A percentile compares a stretch with the other conserved stretches of the same genome.
Evolutionary conservation across 2,329 filamentous ascomycete species (phyloP).

Genomic region (Colletotrichum eleusines): DNA sequence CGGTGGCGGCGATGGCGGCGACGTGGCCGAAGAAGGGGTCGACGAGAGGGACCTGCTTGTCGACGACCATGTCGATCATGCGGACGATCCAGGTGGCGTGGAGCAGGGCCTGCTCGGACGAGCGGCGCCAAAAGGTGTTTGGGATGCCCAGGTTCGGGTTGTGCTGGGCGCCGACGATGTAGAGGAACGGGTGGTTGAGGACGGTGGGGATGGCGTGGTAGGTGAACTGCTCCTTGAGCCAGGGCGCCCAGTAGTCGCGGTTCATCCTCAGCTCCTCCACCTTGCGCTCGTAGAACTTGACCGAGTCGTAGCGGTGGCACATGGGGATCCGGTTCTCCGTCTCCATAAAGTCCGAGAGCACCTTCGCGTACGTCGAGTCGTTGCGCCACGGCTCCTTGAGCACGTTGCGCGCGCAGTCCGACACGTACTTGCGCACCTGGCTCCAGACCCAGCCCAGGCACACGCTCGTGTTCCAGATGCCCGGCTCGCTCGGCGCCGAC

Average conservation of each 20-base stretch:
- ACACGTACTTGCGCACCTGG: slow-evolving; percentile 59
- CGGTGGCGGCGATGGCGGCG: slow-evolving; percentile 64
- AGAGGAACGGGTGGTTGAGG: slow-evolving; percentile 66
- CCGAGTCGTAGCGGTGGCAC: slow-evolving; percentile 65
- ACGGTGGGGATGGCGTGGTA: slow-evolving; percentile 65
- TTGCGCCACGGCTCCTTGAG: slow-evolving; percentile 64
- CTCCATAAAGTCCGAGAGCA: slow-evolving; percentile 64
- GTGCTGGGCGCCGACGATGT: slow-evolving; percentile 64
- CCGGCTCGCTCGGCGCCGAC: slow-evolving; percentile 54
- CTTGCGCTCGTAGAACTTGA: slow-evolving; percentile 64
- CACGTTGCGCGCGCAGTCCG: slow-evolving; percentile 60
- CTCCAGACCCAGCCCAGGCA: slow-evolving; percentile 66
- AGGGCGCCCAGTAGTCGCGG: slow-evolving; percentile 63
- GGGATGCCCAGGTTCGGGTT: slow-evolving; percentile 64
- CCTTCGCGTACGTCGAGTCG: slow-evolving; percentile 64
- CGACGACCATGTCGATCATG: slow-evolving; percentile 66
- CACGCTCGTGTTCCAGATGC: slow-evolving; percentile 63
- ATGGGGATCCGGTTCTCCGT: slow-evolving; percentile 62
- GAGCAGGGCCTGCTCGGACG: slow-evolving; percentile 62
- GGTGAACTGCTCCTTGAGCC: slow-evolving; percentile 65
- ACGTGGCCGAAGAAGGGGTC: slow-evolving; percentile 66
- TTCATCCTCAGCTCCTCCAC: slow-evolving; percentile 59
- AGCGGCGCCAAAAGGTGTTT: slow-evolving; percentile 66
- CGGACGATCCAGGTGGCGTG: slow-evolving; percentile 67
- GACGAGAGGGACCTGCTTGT: slow-evolving; percentile 61